Conservation (phyloP, 208 protist species). For the Jaenimonas drosophilae region DNA sequence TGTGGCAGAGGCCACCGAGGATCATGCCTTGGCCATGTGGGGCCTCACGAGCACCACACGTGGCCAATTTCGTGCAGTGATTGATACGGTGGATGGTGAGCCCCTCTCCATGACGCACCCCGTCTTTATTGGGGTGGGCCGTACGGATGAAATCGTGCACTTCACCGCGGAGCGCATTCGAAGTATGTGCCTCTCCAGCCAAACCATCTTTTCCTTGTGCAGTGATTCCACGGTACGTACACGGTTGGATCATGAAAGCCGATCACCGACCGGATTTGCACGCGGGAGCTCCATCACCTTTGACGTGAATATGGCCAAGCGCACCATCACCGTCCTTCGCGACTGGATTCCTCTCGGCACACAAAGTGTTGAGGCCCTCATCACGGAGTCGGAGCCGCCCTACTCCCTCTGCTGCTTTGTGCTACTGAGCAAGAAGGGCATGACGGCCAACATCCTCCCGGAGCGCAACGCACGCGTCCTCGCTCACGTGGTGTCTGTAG, state of each 20-base stretch:
- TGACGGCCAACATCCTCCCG: slow-evolving; percentile 46
- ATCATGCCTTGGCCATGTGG: slow-evolving; percentile 73
- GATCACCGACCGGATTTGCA: slow-evolving; percentile 59
- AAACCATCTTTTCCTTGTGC: slow-evolving; percentile 34
- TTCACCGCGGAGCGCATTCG: slow-evolving; percentile 58
- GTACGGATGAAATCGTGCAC: slow-evolving; percentile 43
- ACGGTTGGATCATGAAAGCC: slow-evolving; percentile 33
- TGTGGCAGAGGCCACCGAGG: slow-evolving; percentile 47
- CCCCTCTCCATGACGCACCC: slow-evolving; percentile 40
- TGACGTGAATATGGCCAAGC: slow-evolving; percentile 31
- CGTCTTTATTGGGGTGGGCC: slow-evolving; percentile 66
- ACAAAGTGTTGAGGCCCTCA: slow-evolving; percentile 16
- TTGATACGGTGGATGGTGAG: slow-evolving; percentile 57
- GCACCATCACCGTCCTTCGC: slow-evolving; percentile 38
- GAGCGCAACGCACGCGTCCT: slow-evolving; percentile 25
- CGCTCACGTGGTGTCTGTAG: slow-evolving; percentile 36
- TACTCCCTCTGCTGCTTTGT: slow-evolving; percentile 60
- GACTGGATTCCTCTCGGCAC: slow-evolving; percentile 74
- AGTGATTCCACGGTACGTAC: slow-evolving; percentile 66
- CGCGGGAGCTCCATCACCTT: slow-evolving; percentile 66
- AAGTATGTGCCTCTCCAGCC: slow-evolving; percentile 25
- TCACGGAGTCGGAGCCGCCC: not conserved
- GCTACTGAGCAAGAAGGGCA: slow-evolving; percentile 52
- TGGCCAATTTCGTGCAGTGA: slow-evolving; percentile 45
- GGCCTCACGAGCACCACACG: slow-evolving; percentile 41